Evolutionary conservation across 345 rosid genomes (phyloP).

Genomic region (Populus deltoides): DNA sequence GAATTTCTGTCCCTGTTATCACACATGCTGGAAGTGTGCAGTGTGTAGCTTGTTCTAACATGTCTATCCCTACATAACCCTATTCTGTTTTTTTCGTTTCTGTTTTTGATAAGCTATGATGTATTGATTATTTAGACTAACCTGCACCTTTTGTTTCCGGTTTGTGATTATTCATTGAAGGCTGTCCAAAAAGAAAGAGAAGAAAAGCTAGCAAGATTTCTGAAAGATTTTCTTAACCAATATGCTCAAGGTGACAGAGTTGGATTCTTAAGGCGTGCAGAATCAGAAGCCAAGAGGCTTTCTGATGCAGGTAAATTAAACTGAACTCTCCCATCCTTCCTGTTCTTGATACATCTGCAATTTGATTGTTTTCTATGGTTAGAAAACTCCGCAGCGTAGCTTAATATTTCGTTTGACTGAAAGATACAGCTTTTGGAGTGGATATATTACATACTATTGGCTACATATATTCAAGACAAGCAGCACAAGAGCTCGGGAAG

Average conservation of each 20-base stretch:
- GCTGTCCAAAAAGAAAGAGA: slow-evolving; percentile 71
- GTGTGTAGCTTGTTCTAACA: background rate
- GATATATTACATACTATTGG: slow-evolving; percentile 59
- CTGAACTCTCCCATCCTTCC: background rate
- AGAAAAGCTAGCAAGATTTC: slow-evolving; percentile 57
- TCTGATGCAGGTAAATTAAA: slow-evolving; percentile 46
- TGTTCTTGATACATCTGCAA: background rate
- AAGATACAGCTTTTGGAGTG: slow-evolving; percentile 50
- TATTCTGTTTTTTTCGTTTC: background rate
- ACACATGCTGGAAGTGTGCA: background rate
- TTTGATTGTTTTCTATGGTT: background rate
- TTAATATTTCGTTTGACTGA: background rate
- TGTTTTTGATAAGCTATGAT: background rate
- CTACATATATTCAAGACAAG: slow-evolving; percentile 58
- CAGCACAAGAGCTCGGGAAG: slow-evolving; percentile 71
- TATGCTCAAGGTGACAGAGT: slow-evolving; percentile 57
- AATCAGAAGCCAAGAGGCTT: slow-evolving; percentile 58
- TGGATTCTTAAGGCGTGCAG: slow-evolving; percentile 47
- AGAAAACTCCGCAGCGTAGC: background rate
- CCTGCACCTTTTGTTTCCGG: background rate
- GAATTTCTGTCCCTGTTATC: background rate
- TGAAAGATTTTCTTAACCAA: slow-evolving; percentile 49
- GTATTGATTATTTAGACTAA: background rate
- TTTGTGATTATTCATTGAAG: slow-evolving; percentile 25
- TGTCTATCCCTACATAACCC: background rate